Percentiles rank a stretch among this genome's conserved stretches.
Conservation (phyloP, 2,329 filamentous ascomycete genomes). For the Colletotrichum melonis region DNA sequence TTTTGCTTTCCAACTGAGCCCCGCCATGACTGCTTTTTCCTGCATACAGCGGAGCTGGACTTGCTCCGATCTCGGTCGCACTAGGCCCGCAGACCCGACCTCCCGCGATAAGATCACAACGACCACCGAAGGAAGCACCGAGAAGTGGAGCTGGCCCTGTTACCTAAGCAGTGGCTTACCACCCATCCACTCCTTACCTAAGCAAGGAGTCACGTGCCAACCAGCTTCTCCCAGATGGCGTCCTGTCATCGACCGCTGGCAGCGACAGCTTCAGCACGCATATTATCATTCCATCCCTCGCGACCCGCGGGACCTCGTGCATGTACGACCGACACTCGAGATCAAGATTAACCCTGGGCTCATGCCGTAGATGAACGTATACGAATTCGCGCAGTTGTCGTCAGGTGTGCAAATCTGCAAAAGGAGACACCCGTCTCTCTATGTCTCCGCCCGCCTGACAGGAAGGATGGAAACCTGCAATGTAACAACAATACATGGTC, state of each 20-base stretch:
- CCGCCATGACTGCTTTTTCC: conserved; percentile 17
- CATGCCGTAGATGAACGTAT: not conserved
- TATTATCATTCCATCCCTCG: not conserved
- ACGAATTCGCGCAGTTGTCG: not conserved
- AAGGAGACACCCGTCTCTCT: not conserved
- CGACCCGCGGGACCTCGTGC: conserved; percentile 5
- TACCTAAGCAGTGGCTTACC: not conserved
- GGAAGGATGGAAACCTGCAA: not conserved
- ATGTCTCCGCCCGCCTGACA: not conserved
- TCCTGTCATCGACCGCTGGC: not conserved
- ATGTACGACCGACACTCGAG: not conserved
- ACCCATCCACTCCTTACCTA: no score
- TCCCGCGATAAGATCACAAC: conserved; percentile 11
- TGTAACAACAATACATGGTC: not conserved
- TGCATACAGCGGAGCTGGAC: conserved; percentile 5
- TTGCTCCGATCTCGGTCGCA: conserved; percentile 27
- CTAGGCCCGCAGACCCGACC: conserved; percentile 18
- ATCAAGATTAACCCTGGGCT: not conserved
- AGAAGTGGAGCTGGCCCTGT: not conserved
- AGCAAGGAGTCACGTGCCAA: not conserved
- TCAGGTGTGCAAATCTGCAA: not conserved
- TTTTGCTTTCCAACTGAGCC: not conserved
- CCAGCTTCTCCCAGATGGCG: no score
- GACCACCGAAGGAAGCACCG: conserved; percentile 14
- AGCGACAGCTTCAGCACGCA: not conserved